phyloP scores from a whole-genome alignment of 208 protist species.

The Angomonas ambiguus region DNA sequence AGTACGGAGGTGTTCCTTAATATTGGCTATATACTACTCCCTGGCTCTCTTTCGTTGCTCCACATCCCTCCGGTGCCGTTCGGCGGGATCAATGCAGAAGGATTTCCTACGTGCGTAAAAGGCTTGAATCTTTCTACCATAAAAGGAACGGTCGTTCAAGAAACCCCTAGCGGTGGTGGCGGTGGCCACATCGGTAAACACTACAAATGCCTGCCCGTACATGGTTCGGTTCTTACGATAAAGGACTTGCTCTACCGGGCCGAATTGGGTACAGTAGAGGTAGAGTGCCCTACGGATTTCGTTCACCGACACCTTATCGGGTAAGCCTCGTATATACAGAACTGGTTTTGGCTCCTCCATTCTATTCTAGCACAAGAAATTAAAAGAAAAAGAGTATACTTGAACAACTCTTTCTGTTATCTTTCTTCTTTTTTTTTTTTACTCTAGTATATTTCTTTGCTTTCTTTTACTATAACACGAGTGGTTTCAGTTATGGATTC shows the following conservation, averaged over 20 bases:
- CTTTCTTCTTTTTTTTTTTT: too few relatives aligned
- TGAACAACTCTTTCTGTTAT: too few relatives aligned
- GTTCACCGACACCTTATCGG: constrained; percentile 72
- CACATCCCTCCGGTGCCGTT: constrained; percentile 58
- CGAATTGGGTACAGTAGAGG: constrained; percentile 83
- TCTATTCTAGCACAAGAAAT: not conserved
- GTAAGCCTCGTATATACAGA: constrained; percentile 77
- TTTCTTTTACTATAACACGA: too few relatives aligned
- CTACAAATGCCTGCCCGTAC: constrained; percentile 85
- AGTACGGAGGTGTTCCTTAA: too few relatives aligned
- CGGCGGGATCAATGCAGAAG: constrained; percentile 63
- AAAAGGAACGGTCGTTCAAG: constrained; percentile 67
- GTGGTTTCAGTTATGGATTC: too few relatives aligned
- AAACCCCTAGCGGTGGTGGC: constrained; percentile 62
- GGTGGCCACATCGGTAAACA: constrained; percentile 81
- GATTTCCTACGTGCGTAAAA: constrained; percentile 73
- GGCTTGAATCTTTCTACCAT: constrained; percentile 63
- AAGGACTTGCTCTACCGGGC: constrained; percentile 64
- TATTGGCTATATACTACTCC: too few relatives aligned
- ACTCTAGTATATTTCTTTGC: too few relatives aligned
- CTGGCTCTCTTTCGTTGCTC: constrained; percentile 22
- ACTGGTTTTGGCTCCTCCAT: constrained; percentile 84
- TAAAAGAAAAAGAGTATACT: constrained; percentile 1
- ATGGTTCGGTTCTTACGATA: constrained; percentile 53
- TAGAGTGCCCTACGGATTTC: constrained; percentile 76